Conservation (phyloP, 192 early-diverging fungal species). For the Backusella tuberculispora region DNA sequence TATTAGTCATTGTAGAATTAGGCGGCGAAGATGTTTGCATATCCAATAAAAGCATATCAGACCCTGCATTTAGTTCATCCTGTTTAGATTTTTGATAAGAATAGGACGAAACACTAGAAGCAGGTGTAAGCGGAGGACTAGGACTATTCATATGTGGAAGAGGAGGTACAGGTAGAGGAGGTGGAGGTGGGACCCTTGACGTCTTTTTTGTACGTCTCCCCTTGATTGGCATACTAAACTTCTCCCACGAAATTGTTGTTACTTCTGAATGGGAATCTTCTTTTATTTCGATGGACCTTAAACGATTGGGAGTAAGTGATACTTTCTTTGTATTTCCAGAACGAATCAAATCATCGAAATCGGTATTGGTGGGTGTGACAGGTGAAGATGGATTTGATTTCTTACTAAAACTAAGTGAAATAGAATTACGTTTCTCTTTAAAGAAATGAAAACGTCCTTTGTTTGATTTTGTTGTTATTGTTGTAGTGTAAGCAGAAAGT, state of each 20-base stretch:
- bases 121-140: conserved; percentile 25
- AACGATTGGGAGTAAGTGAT: conserved; percentile 60
- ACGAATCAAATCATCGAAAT: conserved; percentile 58
- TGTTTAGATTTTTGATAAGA: conserved; percentile 16
- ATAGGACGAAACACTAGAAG: conserved; percentile 18
- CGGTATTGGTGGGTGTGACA: neutral
- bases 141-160: neutral
- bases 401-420: conserved; percentile 9
- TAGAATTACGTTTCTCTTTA: conserved; percentile 28
- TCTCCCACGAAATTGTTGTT: neutral
- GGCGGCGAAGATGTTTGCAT: neutral
- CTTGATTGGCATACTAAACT: neutral
- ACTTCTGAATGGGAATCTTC: conserved; percentile 1
- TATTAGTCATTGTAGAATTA: neutral
- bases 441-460: conserved; percentile 39
- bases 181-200: conserved; percentile 1
- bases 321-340: conserved; percentile 62
- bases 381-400: neutral
- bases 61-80: neutral
- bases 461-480: neutral
- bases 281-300: conserved; percentile 56
- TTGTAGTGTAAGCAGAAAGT: conserved; percentile 28
- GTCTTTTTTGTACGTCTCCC: neutral
- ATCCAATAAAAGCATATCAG: neutral
- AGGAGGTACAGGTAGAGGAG: conserved; percentile 12